phyloP scores from a whole-genome alignment of 2,329 filamentous ascomycete species.

The Beauveria scarabaeidicola region DNA sequence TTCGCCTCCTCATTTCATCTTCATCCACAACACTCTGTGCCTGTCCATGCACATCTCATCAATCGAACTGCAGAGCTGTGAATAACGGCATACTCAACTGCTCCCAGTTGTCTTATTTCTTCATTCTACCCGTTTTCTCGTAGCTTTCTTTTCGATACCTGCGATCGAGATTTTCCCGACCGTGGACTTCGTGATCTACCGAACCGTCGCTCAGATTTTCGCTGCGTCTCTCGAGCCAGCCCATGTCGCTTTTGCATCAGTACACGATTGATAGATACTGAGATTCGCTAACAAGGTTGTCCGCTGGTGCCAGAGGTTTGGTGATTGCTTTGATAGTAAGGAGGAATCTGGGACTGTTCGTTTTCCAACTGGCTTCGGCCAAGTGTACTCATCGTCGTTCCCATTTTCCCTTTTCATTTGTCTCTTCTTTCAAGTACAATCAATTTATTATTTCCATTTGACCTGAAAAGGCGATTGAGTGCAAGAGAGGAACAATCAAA shows the following conservation, averaged over 20 bases:
- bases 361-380: slow-evolving; percentile 28
- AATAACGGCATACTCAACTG: not conserved
- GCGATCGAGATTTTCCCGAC: not conserved
- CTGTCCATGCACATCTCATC: not conserved
- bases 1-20: slow-evolving; percentile 1
- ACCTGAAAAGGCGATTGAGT: slow-evolving; percentile 31
- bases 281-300: slow-evolving; percentile 8
- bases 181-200: not conserved
- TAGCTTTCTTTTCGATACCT: not conserved
- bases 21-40: not conserved
- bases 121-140: not conserved
- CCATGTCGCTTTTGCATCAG: not conserved
- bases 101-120: not conserved
- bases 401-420: slow-evolving; percentile 26
- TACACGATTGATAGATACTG: slow-evolving; percentile 6
- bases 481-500: slow-evolving; percentile 24
- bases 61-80: not conserved
- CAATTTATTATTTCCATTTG: slow-evolving; percentile 42
- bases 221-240: not conserved
- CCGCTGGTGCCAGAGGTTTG: slow-evolving; percentile 4
- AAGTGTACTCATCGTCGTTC: slow-evolving; percentile 32
- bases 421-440: slow-evolving; percentile 36
- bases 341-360: slow-evolving; percentile 24
- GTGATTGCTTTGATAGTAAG: slow-evolving; percentile 19
- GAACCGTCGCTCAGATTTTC: not conserved